A percentile compares a stretch with the other conserved stretches of the same genome.
Evolutionary conservation across 2,329 filamentous ascomycete species (phyloP).

Genomic region (Aureobasidium sp.): DNA sequence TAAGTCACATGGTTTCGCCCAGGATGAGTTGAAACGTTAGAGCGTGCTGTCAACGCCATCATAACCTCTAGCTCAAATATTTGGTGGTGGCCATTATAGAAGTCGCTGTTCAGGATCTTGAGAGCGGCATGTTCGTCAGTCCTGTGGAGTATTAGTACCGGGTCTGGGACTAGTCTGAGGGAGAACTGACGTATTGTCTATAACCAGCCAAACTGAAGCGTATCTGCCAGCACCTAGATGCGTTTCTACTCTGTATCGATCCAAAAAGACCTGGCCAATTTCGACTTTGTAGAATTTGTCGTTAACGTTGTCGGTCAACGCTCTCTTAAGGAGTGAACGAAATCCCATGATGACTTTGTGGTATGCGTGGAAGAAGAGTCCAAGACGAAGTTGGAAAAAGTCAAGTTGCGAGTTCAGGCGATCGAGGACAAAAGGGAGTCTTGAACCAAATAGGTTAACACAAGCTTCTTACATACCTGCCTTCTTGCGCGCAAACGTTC

Average conservation of each 20-base stretch:
- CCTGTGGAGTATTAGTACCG: neutral
- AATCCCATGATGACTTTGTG: neutral
- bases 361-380: neutral
- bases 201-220: constrained; percentile 33
- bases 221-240: constrained; percentile 33
- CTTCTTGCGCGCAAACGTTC: neutral
- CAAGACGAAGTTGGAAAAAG: neutral
- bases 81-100: constrained; percentile 4
- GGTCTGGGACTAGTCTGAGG: too few relatives aligned
- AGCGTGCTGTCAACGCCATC: neutral
- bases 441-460: neutral
- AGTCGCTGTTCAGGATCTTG: constrained; percentile 18
- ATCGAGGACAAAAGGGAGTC: neutral
- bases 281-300: constrained; percentile 22
- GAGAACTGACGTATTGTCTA: constrained; percentile 21
- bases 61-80: constrained; percentile 15
- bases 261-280: constrained; percentile 26
- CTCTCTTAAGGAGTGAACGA: neutral
- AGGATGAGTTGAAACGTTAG: neutral
- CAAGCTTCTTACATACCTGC: neutral
- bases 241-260: constrained; percentile 31
- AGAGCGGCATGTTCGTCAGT: constrained; percentile 8
- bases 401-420: neutral
- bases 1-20: constrained; percentile 8
- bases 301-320: neutral